Conservation (phyloP, 75 land plant species). For the Picea sitchensis region DNA sequence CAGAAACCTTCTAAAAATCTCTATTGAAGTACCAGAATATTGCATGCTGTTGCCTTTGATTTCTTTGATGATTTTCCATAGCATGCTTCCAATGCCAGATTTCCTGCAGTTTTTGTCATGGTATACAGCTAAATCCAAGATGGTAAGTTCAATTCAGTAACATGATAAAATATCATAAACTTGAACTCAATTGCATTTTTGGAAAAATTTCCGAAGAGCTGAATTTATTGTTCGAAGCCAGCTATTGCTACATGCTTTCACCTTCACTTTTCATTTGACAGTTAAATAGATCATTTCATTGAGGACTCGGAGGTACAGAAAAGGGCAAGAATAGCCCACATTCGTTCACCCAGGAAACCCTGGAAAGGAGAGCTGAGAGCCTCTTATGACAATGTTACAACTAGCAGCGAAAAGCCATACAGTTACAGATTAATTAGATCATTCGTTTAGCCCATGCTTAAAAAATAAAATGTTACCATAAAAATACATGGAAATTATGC, state of each 20-base stretch:
- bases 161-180: neutral
- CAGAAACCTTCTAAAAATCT: too few species aligned
- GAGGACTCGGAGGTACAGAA: neutral
- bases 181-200: neutral
- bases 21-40: too few species aligned
- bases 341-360: neutral
- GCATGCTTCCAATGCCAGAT: too few species aligned
- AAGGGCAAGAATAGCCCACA: neutral
- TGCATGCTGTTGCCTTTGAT: too few species aligned
- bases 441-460: conserved; percentile 1
- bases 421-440: conserved; percentile 8
- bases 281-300: neutral
- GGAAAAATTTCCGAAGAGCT: neutral
- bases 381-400: neutral
- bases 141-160: too few species aligned
- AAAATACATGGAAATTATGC: conserved; percentile 6
- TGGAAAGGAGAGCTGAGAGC: neutral
- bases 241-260: neutral
- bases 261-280: conserved; percentile 7
- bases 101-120: too few species aligned
- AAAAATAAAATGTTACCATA: conserved; percentile 1
- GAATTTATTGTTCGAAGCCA: neutral
- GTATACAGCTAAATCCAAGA: too few species aligned
- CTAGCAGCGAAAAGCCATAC: neutral
- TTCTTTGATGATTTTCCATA: too few species aligned